phyloP scores from a whole-genome alignment of 2,329 filamentous ascomycete genomes.

The Clathrospora elynae region DNA sequence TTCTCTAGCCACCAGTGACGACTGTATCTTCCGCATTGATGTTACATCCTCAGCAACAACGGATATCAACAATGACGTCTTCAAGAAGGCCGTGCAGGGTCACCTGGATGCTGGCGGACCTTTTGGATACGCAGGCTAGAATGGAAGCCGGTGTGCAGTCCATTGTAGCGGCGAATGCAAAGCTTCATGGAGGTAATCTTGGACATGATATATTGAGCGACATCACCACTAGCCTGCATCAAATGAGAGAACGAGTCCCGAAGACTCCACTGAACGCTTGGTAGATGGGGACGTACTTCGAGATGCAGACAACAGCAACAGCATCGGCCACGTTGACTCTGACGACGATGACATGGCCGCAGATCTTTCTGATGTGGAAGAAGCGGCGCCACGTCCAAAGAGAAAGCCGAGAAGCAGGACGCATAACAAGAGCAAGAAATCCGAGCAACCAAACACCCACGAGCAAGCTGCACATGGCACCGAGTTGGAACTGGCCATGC shows the following conservation, averaged over 20 bases:
- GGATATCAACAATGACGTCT: constrained; percentile 22
- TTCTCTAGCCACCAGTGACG: constrained; percentile 19
- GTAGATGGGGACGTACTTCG: background rate
- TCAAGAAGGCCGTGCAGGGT: constrained; percentile 32
- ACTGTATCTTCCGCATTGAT: constrained; percentile 33
- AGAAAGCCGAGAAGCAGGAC: background rate
- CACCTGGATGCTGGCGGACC: constrained; percentile 25
- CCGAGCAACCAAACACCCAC: background rate
- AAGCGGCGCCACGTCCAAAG: background rate
- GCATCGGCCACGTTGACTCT: background rate
- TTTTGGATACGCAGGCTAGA: constrained; percentile 23
- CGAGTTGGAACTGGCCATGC: background rate
- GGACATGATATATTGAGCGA: constrained; percentile 8
- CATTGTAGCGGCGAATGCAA: constrained; percentile 12
- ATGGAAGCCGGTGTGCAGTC: constrained; percentile 18
- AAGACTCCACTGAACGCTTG: constrained; percentile 7
- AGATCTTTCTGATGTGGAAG: background rate
- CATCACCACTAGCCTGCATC: background rate
- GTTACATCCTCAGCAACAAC: constrained; percentile 21
- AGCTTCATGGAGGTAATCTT: constrained; percentile 13
- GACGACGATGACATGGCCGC: background rate
- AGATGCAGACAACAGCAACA: background rate
- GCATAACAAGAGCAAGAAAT: background rate
- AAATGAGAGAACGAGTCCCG: background rate
- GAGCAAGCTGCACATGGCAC: background rate